Base-by-base conservation (phyloP, 805 yeast genomes). In the Saturnispora gosingensis region DNA sequence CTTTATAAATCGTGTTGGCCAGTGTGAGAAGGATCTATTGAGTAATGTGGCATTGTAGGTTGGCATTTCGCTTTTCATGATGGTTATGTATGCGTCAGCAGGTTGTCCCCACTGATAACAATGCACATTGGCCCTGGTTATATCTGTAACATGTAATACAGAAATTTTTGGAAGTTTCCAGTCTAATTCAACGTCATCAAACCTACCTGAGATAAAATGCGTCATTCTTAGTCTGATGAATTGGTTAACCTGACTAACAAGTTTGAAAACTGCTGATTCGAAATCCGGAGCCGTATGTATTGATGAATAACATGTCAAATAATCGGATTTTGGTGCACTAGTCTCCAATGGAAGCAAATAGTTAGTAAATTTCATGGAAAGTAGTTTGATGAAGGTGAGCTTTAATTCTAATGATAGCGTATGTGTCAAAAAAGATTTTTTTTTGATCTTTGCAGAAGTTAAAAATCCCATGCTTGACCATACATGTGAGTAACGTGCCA, bases 1-100 rank as follows among this genome's bases (percentile, higher is more conserved):
- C 3, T n/a, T 38, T 18, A 57, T 61, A 32, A 28, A 65, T 4
- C 48, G 43, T 2, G 28, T 38, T 2, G 69, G 69, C 65, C 66
- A 63, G 7, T 49, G 34, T 38, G 46, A 48, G n/a, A 32, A 18
- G 2, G 22, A 28, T 25, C 45, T 49, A 28, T 49, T 49, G 11
- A 44, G 18, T 16, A 44, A 27, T 2, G 39, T 45, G 16, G 52
- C 52, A 45, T 49, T 44, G 40, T 28, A 43, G n/a, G 15, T 44
- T 16, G 51, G 47, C 20, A 43, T 15, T 18, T 30, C 16, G 13
- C 22, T 18, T 35, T 49, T 49, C 51, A 49, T 43, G 15, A 43
- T 8, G 10, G 47, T 43, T 20, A 49, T 10, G 20, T 43, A 49
- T 15, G 27, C 20, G 24, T 49, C 51, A 24, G 36, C 46, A 4